Conservation (phyloP, 805 yeast species). For the Blastobotrys parvus region DNA sequence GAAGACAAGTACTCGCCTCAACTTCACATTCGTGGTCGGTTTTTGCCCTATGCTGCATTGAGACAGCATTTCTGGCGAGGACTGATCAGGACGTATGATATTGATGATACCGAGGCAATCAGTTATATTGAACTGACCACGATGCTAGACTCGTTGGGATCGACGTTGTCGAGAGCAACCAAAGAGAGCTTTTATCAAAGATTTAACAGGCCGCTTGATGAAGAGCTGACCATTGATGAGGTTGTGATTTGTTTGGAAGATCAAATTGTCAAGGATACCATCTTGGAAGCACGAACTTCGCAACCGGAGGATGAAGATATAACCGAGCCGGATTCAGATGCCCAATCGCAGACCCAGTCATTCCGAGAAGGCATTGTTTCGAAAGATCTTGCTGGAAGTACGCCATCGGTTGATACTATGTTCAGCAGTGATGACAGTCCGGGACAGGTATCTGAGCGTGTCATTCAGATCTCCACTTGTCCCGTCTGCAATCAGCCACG, state of each 20-base stretch:
- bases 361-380: not conserved
- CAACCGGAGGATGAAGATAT: not conserved
- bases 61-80: constrained; percentile 64
- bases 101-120: constrained; percentile 35
- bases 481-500: constrained; percentile 70
- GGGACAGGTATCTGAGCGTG: constrained; percentile 25
- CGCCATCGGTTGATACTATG: not conserved
- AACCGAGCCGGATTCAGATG: not conserved
- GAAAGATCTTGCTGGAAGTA: not conserved
- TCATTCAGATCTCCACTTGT: constrained; percentile 60
- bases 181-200: constrained; percentile 25
- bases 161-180: constrained; percentile 31
- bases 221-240: constrained; percentile 45
- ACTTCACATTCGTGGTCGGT: constrained; percentile 53
- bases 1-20: constrained; percentile 41
- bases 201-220: constrained; percentile 28
- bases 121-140: constrained; percentile 55
- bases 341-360: no score
- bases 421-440: not conserved
- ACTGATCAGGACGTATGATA: constrained; percentile 47
- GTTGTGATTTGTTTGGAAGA: constrained; percentile 44
- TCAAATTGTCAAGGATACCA: constrained; percentile 22
- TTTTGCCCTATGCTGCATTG: constrained; percentile 55
- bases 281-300: constrained; percentile 1
- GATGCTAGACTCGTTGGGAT: constrained; percentile 58